Evolutionary conservation across 768 basidiomycete genomes (phyloP), one percentile per base, ranked within the genome.

Genomic region (Ramaria sp.): DNA sequence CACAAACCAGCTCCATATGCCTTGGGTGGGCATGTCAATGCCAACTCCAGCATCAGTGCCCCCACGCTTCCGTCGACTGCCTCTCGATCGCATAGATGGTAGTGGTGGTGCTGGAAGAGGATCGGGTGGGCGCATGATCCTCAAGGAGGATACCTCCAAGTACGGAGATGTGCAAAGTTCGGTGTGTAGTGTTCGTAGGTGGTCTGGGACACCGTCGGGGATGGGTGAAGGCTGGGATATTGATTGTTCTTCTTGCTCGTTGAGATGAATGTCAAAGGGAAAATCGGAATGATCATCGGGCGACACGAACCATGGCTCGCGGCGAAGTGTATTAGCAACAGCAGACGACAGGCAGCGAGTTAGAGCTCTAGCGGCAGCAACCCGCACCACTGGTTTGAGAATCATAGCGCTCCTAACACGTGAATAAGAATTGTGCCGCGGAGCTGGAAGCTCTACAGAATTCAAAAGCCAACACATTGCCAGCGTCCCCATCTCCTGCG

Each of bases 1-100:
- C 12, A 89, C 69, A 15, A 83, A 69, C 88, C 88, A 89, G 56
- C 70, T 76, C 88, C 88, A 89, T n/a, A 88, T 66, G 2, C 80
- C 78, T n/a, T 49, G 38, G 15, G 73, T 71, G 0, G 72, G 71
- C 1, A 73, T 70, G 20, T 80, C 76, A 8, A 69, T 63, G 12
- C 83, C 82, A 60, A 85, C 81, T 22, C 84, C 85, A 2, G 73
- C 71, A 65, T 81, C 80, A 0, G 83, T 86, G 37, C 80, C 71
- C 36, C 87, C 86, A 49, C 86, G 73, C 60, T 71, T 76, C 56
- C 88, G 73, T 34, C 53, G 42, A 18, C 71, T 65, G 4, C 86
- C 88, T 58, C 80, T 83, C 9, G 84, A 79, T 49, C 67, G 61
- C 2, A 73, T 67, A 18, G 70, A 64, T 2, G 85, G 84, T 25